phyloP scores from a whole-genome alignment of 2,329 filamentous ascomycete genomes.

The Nannizziopsis barbatae region DNA sequence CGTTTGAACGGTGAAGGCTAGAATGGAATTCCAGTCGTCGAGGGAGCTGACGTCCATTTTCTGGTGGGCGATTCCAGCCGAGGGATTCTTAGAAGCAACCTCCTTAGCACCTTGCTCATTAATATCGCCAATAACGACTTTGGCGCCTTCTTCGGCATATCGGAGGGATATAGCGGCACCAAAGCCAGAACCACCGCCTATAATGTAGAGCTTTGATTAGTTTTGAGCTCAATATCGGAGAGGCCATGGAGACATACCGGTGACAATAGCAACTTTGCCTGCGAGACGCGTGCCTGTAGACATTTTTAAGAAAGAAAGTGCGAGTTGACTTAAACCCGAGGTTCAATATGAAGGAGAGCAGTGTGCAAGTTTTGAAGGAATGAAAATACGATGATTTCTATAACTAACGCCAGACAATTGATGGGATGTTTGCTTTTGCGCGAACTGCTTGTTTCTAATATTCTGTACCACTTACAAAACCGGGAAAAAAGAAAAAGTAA shows the following conservation, averaged over 20 bases:
- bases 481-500: too few species aligned
- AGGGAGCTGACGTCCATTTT: conserved; percentile 28
- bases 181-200: conserved; percentile 35
- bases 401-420: too few species aligned
- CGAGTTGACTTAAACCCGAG: neutral
- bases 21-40: conserved; percentile 26
- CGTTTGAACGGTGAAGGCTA: conserved; percentile 24
- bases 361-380: neutral
- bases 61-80: conserved; percentile 23
- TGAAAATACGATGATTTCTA: neutral
- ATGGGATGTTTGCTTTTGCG: too few species aligned
- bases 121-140: conserved; percentile 35
- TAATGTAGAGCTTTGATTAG: neutral
- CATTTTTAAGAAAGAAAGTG: neutral
- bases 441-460: too few species aligned
- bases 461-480: too few species aligned
- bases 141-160: conserved; percentile 33
- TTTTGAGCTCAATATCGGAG: neutral
- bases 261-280: conserved; percentile 38
- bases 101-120: conserved; percentile 28
- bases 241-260: conserved; percentile 23
- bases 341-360: neutral
- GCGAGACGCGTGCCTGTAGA: conserved; percentile 25
- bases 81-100: conserved; percentile 23
- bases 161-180: conserved; percentile 33